Conservation (phyloP, 2,329 filamentous ascomycete species). For the Alternaria rosae region DNA sequence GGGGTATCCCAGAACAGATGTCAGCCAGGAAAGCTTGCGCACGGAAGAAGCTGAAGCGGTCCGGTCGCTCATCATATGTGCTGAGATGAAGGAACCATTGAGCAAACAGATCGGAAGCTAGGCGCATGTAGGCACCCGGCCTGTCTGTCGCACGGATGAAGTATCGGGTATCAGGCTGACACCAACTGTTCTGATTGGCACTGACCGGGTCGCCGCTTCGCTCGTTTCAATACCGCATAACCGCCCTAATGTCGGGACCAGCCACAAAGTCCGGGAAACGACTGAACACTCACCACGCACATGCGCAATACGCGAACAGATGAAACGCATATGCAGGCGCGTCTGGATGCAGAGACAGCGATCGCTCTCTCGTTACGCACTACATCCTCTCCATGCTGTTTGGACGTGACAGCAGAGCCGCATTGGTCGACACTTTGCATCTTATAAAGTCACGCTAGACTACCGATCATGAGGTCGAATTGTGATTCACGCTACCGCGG, state of each 20-base stretch:
- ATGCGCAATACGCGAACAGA: background rate
- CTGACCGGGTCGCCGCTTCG: background rate
- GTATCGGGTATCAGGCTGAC: background rate
- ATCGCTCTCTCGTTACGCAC: background rate
- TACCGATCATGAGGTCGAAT: background rate
- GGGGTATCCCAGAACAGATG: background rate
- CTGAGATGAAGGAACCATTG: too few relatives aligned
- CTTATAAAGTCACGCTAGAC: background rate
- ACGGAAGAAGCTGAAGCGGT: background rate
- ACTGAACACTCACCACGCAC: background rate
- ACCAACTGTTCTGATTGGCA: background rate
- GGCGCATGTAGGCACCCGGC: background rate
- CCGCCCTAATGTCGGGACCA: background rate
- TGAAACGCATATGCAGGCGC: background rate
- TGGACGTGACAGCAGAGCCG: background rate
- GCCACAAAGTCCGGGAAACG: background rate
- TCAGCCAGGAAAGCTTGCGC: background rate
- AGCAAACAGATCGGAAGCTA: background rate
- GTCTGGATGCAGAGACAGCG: background rate
- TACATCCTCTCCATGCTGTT: background rate
- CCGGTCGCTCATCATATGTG: background rate
- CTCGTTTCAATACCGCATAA: background rate
- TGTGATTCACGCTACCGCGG: background rate
- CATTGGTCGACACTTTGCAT: background rate
- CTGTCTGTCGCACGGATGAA: background rate